A percentile compares a stretch with the other conserved stretches of the same genome.
phyloP scores from a whole-genome alignment of 441 rosid genomes.

The Eutrema salsugineum region DNA sequence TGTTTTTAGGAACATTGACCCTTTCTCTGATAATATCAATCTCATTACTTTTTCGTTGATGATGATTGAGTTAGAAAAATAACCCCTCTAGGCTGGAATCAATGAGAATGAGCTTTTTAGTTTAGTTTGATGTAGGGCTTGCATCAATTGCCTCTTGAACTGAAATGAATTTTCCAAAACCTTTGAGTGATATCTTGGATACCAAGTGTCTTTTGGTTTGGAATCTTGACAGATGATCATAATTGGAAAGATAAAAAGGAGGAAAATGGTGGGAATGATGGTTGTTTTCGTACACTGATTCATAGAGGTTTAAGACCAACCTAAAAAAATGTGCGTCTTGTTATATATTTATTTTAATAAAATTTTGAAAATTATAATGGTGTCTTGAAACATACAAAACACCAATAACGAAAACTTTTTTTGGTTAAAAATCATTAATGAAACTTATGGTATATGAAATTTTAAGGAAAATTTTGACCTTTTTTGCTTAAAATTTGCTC shows the following conservation, averaged over 20 bases:
- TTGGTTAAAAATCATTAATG: no score
- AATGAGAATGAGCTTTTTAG: neutral
- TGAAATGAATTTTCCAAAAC: neutral
- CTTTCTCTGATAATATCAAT: slow-evolving; percentile 39
- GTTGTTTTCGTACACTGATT: neutral
- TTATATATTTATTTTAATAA: no score
- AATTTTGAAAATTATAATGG: no score
- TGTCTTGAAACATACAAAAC: no score
- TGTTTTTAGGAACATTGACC: slow-evolving; percentile 44
- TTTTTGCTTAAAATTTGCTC: no score
- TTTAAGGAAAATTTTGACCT: no score
- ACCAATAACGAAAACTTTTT: no score
- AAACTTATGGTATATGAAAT: no score
- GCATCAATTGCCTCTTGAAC: neutral
- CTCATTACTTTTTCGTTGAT: neutral
- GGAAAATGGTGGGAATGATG: neutral
- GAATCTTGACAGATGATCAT: neutral
- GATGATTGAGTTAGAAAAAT: neutral
- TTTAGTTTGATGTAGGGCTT: neutral
- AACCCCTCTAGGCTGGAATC: neutral
- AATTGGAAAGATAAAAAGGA: neutral
- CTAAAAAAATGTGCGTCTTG: no score
- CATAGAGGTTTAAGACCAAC: no score
- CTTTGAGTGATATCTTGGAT: neutral
- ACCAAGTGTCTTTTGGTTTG: neutral